Evolutionary conservation across 2,329 filamentous ascomycete species (phyloP), one percentile per base, ranked within the genome.

Genomic region (Calycina herbarum): DNA sequence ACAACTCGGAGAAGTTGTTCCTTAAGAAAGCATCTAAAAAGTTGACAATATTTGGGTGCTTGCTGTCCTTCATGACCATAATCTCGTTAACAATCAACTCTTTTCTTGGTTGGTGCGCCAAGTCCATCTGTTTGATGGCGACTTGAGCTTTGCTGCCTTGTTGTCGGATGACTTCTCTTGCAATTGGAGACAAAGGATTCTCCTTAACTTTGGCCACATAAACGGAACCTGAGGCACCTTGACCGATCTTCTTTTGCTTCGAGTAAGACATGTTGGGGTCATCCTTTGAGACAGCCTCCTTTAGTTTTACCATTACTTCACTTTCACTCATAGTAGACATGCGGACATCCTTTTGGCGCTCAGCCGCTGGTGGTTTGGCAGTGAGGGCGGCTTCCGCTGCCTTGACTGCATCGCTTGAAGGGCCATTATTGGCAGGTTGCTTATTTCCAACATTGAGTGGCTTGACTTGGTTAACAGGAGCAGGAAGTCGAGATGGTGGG

Each of bases 171-270:
- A 97, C 81, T 61, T 93, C 88, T 67, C 89, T 87, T 27, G 94
- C 94, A 70, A 92, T 86, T 17, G 84, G 79, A n/a, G 93, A 96
- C n/a, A 88, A 85, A 1, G 94, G 92, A 64, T 86, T 89, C 75
- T 97, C 92, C 78, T 95, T 95, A 69, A 99, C 92, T 76, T 96
- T 95, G 69, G 95, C 95, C 68, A 99, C 94, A 75, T 99, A 99
- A 59, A 99, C 95, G 27, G 94, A 98, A 65, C 95, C 95, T 68
- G 95, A 99, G 64, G 95, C 95, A 79, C 95, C 95, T 78, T 99
- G 95, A 24, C 95, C 95, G 78, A 99, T 98, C 85, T 99, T 99
- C 86, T 97, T 97, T 80, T 98, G 95, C 82, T 99, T 99, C 75
- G 94, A 94, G 82, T 99, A 99, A 29, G 94, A 97, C 71, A 96